These are phyloP conservation scores for Truncatella angustata DNA, from an alignment of 2,329 filamentous ascomycete species.

Conservation along the genomic window DNA sequence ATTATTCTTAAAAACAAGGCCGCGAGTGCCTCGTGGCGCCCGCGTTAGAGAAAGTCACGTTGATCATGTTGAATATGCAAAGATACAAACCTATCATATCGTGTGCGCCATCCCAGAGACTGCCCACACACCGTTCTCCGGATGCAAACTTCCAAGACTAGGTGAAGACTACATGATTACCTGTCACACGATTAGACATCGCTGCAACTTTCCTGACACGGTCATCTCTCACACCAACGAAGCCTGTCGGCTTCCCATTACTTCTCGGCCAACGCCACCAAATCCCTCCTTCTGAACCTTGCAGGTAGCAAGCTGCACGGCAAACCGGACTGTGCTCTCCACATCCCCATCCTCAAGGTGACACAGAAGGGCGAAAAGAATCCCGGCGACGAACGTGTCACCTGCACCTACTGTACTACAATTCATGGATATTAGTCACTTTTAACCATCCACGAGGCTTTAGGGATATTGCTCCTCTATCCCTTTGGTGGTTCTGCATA, in stretches of 20 bases:
- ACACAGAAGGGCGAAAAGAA: slow-evolving; percentile 60
- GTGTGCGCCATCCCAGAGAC: neutral
- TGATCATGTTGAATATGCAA: slow-evolving; percentile 2
- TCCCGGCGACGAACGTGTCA: slow-evolving; percentile 73
- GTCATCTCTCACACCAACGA: slow-evolving; percentile 6
- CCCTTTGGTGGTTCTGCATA: slow-evolving; percentile 34
- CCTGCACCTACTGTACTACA: slow-evolving; percentile 69
- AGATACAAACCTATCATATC: neutral
- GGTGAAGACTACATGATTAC: neutral
- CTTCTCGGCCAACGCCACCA: slow-evolving; percentile 40
- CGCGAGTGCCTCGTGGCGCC: neutral
- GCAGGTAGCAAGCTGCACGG: slow-evolving; percentile 63
- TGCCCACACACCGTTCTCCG: neutral
- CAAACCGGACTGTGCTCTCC: slow-evolving; percentile 52
- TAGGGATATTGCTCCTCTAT: neutral
- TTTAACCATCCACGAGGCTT: neutral
- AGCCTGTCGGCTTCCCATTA: slow-evolving; percentile 16
- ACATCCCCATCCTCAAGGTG: slow-evolving; percentile 47
- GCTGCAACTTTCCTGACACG: neutral
- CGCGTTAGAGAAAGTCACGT: neutral
- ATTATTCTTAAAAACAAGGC: neutral
- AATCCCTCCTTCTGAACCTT: slow-evolving; percentile 71
- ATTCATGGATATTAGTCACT: slow-evolving; percentile 20
- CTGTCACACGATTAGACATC: slow-evolving; percentile 1
- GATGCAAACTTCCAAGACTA: neutral